Percentiles rank a stretch among this genome's conserved stretches.
Evolutionary conservation across 371 early-diverging fungal species (phyloP).

Genomic region (Mortierella sp.): DNA sequence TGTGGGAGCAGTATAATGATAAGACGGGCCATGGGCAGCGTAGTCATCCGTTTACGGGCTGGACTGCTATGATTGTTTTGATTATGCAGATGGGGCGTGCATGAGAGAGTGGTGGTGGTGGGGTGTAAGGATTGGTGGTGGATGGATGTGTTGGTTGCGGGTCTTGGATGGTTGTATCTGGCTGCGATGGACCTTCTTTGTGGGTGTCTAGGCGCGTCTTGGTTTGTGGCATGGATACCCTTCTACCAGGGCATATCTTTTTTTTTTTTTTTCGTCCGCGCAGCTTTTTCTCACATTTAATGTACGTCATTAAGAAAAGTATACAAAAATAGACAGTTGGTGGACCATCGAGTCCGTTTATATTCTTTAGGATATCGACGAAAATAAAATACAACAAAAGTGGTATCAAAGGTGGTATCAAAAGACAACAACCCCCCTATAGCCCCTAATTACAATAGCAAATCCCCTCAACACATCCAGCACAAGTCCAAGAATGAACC

Average conservation of each 20-base stretch:
- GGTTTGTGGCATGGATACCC: too few relatives aligned
- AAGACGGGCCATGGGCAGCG: slow-evolving; percentile 84
- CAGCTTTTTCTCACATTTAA: neutral
- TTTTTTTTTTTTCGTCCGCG: neutral
- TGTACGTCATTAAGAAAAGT: neutral
- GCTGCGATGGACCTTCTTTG: too few relatives aligned
- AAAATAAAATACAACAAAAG: neutral
- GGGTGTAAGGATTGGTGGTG: neutral
- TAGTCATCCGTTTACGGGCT: slow-evolving; percentile 97
- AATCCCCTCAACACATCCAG: slow-evolving; percentile 46
- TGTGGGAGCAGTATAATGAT: slow-evolving; percentile 95
- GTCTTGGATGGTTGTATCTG: neutral
- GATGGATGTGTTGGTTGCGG: neutral
- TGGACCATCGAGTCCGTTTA: neutral
- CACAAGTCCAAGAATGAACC: slow-evolving; percentile 38
- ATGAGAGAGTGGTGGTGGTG: neutral
- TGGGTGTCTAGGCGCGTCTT: too few relatives aligned
- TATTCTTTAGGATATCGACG: neutral
- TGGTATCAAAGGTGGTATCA: neutral
- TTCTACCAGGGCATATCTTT: neutral
- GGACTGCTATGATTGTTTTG: slow-evolving; percentile 88
- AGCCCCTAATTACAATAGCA: slow-evolving; percentile 34
- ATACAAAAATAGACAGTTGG: neutral
- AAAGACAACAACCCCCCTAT: neutral
- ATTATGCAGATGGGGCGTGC: slow-evolving; percentile 75